Evolutionary conservation across 768 basidiomycete species (phyloP).

Genomic region (Leucosporidium yakuticum): DNA sequence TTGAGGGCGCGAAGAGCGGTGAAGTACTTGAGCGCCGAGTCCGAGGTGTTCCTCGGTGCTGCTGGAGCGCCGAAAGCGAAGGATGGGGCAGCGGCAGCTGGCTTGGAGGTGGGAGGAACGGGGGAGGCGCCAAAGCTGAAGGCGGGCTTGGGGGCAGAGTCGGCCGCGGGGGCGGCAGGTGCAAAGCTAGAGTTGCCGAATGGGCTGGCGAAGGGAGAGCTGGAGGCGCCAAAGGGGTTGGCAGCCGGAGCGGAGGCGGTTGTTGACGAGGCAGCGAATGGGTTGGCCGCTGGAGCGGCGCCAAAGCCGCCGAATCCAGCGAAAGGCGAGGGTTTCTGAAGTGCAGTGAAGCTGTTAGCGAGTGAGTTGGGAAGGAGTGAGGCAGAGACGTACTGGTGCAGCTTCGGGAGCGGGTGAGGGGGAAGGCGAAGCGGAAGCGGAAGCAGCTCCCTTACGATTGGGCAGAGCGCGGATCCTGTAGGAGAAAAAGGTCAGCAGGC

Average conservation of each 20-base stretch:
- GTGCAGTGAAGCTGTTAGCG: neutral
- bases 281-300: neutral
- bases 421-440: neutral
- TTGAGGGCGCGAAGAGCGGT: conserved; percentile 27
- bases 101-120: neutral
- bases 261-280: neutral
- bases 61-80: neutral
- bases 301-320: neutral
- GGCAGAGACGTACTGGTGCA: neutral
- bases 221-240: neutral
- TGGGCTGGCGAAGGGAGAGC: neutral
- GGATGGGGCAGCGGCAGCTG: neutral
- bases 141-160: neutral
- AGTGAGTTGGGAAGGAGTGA: neutral
- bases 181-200: neutral
- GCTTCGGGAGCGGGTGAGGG: neutral
- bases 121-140: conserved; percentile 1
- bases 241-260: neutral
- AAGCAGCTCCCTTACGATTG: conserved; percentile 13
- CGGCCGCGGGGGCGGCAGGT: neutral
- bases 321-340: conserved; percentile 16
- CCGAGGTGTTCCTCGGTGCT: neutral
- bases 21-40: conserved; percentile 22
- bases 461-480: neutral
- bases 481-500: neutral